Base-by-base conservation (phyloP, 2,329 filamentous ascomycete species). In the Aschersonia sp. region DNA sequence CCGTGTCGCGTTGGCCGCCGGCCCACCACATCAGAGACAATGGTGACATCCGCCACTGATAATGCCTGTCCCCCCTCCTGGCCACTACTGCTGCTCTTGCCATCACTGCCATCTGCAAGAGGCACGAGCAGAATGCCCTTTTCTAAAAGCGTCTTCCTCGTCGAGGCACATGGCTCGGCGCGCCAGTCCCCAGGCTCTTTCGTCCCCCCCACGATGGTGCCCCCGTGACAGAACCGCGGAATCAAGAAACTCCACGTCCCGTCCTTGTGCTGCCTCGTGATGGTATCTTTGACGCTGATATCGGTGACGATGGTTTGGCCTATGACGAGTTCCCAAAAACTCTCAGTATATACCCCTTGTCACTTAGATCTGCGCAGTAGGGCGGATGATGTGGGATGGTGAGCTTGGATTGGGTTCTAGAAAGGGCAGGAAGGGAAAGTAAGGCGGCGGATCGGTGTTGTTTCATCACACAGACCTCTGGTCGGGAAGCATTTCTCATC, bases 171-270 rank as follows among this genome's bases (percentile, higher is more conserved):
- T 1, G 76, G 71, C 22, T 65, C 59, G 0, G 67, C 58, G 42
- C 74, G 67, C 53, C 53, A 54, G 35, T 54, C 72, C 48, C 72
- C 63, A 1, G 70, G 68, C 57, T 82, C 72, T 58, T 79, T 82
- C 14, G 78, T 83, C 0, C 79, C 79, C 10, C 79, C 80, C 33
- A 83, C 73, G 42, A 83, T 67, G 0, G 79, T 83, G 2, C 79
- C 79, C 4, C 79, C 79, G 31, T 73, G 65, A 30, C 77, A 71
- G 43, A 72, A 73, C 2, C 80, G 71, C 2, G 79, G 78, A 31
- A 83, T 74, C 46, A 72, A 71, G 54, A 83, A 82, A 2, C 70
- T 70, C 76, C 77, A 81, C 10, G 66, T 69, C 2, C 80, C 80
- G 56, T 83, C 78, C 0, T 68, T 67, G 55, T 78, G 75, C 53